Percentiles rank a stretch among this genome's conserved stretches.
Evolutionary conservation across 1,284 basidiomycete species (phyloP).

Genomic region (Austroboletus niveus): DNA sequence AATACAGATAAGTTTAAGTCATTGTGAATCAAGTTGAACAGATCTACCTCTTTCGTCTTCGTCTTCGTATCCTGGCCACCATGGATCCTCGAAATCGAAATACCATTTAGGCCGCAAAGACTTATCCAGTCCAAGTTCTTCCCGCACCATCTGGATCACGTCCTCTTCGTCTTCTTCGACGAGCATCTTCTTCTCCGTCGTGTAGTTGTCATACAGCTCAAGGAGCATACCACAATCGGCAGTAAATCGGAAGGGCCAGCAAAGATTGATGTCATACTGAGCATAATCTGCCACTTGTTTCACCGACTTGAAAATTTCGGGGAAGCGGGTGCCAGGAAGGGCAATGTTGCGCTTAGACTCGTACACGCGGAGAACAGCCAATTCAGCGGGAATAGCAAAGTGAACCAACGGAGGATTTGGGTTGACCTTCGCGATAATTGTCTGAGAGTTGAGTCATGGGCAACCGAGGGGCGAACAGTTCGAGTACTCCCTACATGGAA

Average conservation of each 20-base stretch:
- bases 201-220: conserved; percentile 3
- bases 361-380: not conserved
- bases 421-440: not conserved
- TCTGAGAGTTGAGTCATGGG: not conserved
- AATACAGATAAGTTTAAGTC: no score
- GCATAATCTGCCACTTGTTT: not conserved
- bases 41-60: not conserved
- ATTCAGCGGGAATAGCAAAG: not conserved
- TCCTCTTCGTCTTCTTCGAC: conserved; percentile 1
- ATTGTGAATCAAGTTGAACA: no score
- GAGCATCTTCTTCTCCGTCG: not conserved
- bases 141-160: conserved; percentile 1
- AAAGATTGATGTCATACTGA: not conserved
- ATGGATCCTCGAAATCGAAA: not conserved
- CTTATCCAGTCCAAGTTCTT: not conserved
- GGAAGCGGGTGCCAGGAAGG: not conserved
- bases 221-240: not conserved
- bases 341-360: not conserved
- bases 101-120: conserved; percentile 4
- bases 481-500: not conserved
- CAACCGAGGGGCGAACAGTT: not conserved
- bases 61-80: not conserved
- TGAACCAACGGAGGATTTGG: not conserved
- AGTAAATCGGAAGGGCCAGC: not conserved
- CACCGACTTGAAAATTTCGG: not conserved